Percentiles rank a stretch among this genome's conserved stretches.
Evolutionary conservation across 148 eudicot genomes (phyloP).

Genomic region (Suaeda aralocaspica): DNA sequence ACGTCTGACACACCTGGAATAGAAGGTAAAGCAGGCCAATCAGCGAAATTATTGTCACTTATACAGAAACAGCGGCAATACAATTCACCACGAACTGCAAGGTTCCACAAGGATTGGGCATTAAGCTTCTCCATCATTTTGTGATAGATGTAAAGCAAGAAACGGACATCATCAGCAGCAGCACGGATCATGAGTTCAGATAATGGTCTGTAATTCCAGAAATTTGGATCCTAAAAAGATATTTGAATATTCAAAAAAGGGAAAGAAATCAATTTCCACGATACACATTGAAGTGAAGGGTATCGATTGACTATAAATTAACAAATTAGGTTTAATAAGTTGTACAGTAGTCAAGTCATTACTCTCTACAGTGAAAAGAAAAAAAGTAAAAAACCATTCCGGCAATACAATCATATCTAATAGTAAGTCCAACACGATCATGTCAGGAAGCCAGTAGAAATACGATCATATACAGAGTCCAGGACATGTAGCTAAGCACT

Average conservation of each 20-base stretch:
- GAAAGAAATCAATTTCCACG: background rate
- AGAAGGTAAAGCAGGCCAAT: constrained; percentile 83
- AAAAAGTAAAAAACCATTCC: too few relatives aligned
- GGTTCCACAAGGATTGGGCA: constrained; percentile 65
- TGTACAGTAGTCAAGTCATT: background rate
- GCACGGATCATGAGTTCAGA: constrained; percentile 85
- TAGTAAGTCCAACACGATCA: too few relatives aligned
- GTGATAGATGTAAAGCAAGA: constrained; percentile 70
- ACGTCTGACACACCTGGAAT: constrained; percentile 54
- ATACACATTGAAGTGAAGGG: background rate
- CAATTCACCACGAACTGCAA: constrained; percentile 83
- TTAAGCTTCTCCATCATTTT: constrained; percentile 82
- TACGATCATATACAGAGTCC: background rate
- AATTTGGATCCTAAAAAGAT: constrained; percentile 61
- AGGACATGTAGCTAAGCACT: too few relatives aligned
- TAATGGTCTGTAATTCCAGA: constrained; percentile 87
- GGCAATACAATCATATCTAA: too few relatives aligned
- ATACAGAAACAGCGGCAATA: constrained; percentile 93
- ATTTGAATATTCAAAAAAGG: constrained; percentile 3
- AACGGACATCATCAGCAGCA: constrained; percentile 96
- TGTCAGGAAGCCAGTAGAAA: background rate
- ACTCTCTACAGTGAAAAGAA: background rate
- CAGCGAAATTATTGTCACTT: constrained; percentile 45
- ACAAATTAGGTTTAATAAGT: background rate
- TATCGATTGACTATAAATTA: background rate